Percentiles rank a stretch among this genome's conserved stretches.
Conservation (phyloP, 306 rosid species). For the Astragalus membranaceus region DNA sequence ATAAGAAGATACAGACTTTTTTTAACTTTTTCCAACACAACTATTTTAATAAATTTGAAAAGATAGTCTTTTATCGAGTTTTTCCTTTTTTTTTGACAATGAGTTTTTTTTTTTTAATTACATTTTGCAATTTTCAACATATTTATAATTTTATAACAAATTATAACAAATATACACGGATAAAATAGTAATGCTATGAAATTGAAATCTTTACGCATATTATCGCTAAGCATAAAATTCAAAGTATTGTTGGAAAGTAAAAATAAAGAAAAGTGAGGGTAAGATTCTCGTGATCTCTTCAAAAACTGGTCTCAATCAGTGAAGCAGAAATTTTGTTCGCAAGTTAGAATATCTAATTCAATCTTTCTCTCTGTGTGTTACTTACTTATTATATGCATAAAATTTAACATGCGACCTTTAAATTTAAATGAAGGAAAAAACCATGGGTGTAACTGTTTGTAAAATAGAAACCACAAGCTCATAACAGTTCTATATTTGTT, state of each 20-base stretch:
- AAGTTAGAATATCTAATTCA: constrained; percentile 12
- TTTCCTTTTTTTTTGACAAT: too few species aligned
- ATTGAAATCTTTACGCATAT: too few species aligned
- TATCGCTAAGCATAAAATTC: background rate
- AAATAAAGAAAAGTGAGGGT: background rate
- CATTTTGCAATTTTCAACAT: too few species aligned
- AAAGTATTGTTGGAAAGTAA: background rate
- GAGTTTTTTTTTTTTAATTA: too few species aligned
- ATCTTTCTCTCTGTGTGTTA: background rate
- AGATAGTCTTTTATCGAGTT: too few species aligned
- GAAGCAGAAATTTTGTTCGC: constrained; percentile 10
- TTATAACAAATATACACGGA: too few species aligned
- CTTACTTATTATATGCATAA: background rate
- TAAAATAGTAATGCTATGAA: too few species aligned
- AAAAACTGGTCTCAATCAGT: background rate
- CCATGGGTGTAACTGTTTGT: background rate
- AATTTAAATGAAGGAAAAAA: background rate
- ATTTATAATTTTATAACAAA: too few species aligned
- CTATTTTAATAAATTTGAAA: too few species aligned
- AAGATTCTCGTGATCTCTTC: constrained; percentile 6
- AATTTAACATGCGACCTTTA: background rate
- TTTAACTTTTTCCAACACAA: too few species aligned
- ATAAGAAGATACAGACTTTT: too few species aligned
- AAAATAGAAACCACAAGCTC: background rate
- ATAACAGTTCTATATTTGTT: background rate